Evolutionary conservation across 371 early-diverging fungal genomes (phyloP).

Genomic region (Rhizopus arrhizus): DNA sequence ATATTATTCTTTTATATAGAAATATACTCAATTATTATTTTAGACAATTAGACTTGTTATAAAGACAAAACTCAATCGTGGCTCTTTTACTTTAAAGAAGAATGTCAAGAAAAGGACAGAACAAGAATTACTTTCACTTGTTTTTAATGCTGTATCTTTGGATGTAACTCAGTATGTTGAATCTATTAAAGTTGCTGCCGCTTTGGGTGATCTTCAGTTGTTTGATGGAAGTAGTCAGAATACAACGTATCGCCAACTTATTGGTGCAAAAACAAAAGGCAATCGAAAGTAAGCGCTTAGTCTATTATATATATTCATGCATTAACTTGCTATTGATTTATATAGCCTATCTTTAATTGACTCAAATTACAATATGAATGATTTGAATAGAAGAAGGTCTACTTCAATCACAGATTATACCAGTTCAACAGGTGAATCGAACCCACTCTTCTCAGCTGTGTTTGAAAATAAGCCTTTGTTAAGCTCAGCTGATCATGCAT

Average conservation of each 20-base stretch:
- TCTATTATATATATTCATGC: neutral
- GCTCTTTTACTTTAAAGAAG: conserved; percentile 66
- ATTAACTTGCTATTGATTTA: neutral
- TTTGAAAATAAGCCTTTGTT: conserved; percentile 77
- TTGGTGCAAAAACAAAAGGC: conserved; percentile 43
- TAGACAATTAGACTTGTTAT: conserved; percentile 63
- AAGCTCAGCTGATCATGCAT: conserved; percentile 73
- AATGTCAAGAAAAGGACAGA: conserved; percentile 25
- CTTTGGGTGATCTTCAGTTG: conserved; percentile 47
- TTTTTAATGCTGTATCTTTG: conserved; percentile 63
- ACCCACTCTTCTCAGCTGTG: conserved; percentile 69
- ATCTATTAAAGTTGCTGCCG: conserved; percentile 36
- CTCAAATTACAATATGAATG: conserved; percentile 9
- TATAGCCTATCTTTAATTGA: conserved; percentile 18
- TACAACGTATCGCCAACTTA: conserved; percentile 46
- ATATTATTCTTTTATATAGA: neutral
- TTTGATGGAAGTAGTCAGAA: conserved; percentile 42
- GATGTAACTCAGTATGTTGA: conserved; percentile 44
- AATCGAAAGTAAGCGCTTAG: conserved; percentile 15
- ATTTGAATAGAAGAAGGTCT: conserved; percentile 16
- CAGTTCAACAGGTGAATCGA: neutral
- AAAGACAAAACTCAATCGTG: conserved; percentile 65
- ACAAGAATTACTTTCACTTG: conserved; percentile 61
- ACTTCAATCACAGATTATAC: neutral
- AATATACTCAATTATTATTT: neutral